These are phyloP conservation scores for Aspergillus baeticus DNA, from an alignment of 495 filamentous ascomycete species.

Conservation along the genomic window DNA sequence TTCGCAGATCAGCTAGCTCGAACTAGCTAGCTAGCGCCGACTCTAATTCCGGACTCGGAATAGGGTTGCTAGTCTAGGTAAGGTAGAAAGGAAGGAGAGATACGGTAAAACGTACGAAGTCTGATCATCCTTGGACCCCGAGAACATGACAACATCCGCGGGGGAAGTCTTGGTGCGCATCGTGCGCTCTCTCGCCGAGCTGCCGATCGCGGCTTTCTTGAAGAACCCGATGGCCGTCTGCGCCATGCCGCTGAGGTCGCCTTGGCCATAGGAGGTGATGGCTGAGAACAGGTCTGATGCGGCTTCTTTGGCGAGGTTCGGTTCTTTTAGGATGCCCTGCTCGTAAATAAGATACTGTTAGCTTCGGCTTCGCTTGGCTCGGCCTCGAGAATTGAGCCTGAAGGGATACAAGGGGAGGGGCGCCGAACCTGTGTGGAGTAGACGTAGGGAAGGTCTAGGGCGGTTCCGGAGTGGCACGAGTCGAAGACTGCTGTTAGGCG, in stretches of 20 bases:
- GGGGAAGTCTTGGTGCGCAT: slow-evolving; percentile 87
- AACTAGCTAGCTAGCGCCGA: background rate
- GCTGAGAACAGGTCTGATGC: slow-evolving; percentile 87
- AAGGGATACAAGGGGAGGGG: too few relatives aligned
- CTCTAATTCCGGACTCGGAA: background rate
- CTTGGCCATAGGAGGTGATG: slow-evolving; percentile 81
- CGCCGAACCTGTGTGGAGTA: slow-evolving; percentile 72
- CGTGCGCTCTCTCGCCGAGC: slow-evolving; percentile 73
- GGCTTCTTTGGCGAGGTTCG: slow-evolving; percentile 95
- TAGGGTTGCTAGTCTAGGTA: too few relatives aligned
- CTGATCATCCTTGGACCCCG: slow-evolving; percentile 93
- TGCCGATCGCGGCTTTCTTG: slow-evolving; percentile 85
- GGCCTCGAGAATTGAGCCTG: background rate
- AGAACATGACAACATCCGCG: slow-evolving; percentile 97
- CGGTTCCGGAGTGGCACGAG: slow-evolving; percentile 96
- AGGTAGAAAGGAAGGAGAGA: too few relatives aligned
- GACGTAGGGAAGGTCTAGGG: slow-evolving; percentile 93
- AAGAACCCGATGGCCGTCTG: slow-evolving; percentile 80
- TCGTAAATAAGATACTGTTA: background rate
- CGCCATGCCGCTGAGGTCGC: slow-evolving; percentile 80
- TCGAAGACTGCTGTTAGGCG: slow-evolving; percentile 97
- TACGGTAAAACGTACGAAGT: slow-evolving; percentile 64
- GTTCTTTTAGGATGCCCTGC: slow-evolving; percentile 88
- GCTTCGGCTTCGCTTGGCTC: background rate
- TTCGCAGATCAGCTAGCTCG: too few relatives aligned